These are phyloP conservation scores for Suillus brevipes DNA, from an alignment of 768 basidiomycete species.

Conservation along the genomic window DNA sequence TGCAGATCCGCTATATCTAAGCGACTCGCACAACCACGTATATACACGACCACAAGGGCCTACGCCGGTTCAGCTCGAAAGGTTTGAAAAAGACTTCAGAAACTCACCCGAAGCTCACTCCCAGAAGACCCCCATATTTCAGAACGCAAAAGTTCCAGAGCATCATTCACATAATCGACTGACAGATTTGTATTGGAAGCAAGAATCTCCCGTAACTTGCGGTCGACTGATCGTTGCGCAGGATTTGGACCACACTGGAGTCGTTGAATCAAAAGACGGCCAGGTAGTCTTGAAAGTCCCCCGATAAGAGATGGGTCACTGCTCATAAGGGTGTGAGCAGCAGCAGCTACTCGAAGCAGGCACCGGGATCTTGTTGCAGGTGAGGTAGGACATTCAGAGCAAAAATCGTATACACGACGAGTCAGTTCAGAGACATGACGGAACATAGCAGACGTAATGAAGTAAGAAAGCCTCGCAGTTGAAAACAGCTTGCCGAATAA, in stretches of 20 bases:
- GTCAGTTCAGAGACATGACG: constrained; percentile 42
- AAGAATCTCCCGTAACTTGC: constrained; percentile 1
- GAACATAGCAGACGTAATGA: constrained; percentile 51
- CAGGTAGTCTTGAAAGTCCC: constrained; percentile 34
- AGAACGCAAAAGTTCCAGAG: constrained; percentile 40
- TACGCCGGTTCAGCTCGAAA: constrained; percentile 3
- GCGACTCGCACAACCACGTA: constrained; percentile 31
- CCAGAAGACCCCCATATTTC: constrained; percentile 40
- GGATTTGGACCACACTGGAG: constrained; percentile 43
- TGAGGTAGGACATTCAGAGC: constrained; percentile 38
- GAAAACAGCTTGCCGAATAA: constrained; percentile 43
- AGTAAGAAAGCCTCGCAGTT: constrained; percentile 44
- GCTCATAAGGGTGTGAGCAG: constrained; percentile 27
- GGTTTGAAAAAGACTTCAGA: not conserved
- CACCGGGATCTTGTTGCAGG: constrained; percentile 37
- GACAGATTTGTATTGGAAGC: not conserved
- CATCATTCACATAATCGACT: constrained; percentile 15
- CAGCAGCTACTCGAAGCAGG: constrained; percentile 42
- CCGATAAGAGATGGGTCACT: constrained; percentile 21
- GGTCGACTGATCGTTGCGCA: constrained; percentile 12
- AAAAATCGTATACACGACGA: constrained; percentile 43
- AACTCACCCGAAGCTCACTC: constrained; percentile 34
- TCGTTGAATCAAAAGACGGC: constrained; percentile 44
- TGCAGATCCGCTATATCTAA: constrained; percentile 27
- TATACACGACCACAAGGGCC: constrained; percentile 29